Evolutionary conservation across 2,329 filamentous ascomycete genomes (phyloP), one percentile per base, ranked within the genome.

Genomic region (Daldinia sp.): DNA sequence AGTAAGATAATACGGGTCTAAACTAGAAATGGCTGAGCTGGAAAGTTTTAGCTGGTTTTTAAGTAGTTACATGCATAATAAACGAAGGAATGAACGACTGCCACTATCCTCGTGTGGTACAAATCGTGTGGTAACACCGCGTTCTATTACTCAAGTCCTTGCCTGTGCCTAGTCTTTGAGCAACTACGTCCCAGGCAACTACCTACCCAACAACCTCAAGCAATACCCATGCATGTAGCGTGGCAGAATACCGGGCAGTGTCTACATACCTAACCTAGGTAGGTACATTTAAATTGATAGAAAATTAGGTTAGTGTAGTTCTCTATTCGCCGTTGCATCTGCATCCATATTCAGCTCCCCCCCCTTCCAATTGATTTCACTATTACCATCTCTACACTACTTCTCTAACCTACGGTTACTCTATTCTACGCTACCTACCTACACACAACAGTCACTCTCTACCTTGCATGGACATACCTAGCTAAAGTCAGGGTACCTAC

Each of bases 311-410:
- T 32, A 7, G 29, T 6, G 29, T 32, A 48, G 21, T 30, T 13
- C 13, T 58, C 45, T 34, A 37, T 63, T 58, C 49, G 32, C 50
- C 49, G 55, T 60, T 34, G 47, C 55, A 48, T 10, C 41, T 61
- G 51, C 34, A 61, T 52, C 53, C 43, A 29, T 51, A 58, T 60
- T 56, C 23, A 64, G 53, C 25, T 53, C 43, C 39, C 52, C 23
- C 23, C n/a, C 47, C 51, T 32, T 59, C 54, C 55, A 59, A 65
- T 62, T 54, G 50, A 56, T 54, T 57, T 59, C 19, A 10, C 32
- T 49, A 32, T 41, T 64, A 45, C 35, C 50, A 37, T 30, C n/a
- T 48, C 11, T 19, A 15, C 19, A 48, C 9, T n/a, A n/a, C 3
- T 41, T 11, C n/a, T n/a, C n/a, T n/a, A n/a, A n/a, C n/a, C n/a